phyloP scores from a whole-genome alignment of 805 yeast genomes.

The Hanseniaspora clermontiae region DNA sequence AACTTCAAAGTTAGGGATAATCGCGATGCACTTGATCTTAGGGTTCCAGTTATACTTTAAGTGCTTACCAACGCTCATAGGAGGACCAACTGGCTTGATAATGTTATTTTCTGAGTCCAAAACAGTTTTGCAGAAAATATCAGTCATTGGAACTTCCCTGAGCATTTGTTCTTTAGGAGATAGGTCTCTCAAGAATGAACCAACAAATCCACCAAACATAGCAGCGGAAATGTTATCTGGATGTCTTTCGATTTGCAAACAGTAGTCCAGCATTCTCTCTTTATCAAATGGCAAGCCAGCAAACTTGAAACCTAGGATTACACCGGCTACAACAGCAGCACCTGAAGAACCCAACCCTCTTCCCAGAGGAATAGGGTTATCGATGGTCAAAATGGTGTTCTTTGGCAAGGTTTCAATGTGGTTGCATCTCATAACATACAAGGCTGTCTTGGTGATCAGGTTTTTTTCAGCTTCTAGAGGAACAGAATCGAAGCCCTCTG shows the following conservation, averaged over 20 bases:
- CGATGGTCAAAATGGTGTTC: slow-evolving; percentile 70
- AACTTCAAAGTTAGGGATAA: slow-evolving; percentile 89
- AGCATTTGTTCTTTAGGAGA: slow-evolving; percentile 56
- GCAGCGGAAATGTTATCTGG: slow-evolving; percentile 98
- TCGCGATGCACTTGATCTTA: slow-evolving; percentile 73
- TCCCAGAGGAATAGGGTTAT: slow-evolving; percentile 89
- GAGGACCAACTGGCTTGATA: slow-evolving; percentile 67
- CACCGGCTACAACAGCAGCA: slow-evolving; percentile 97
- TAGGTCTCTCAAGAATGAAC: slow-evolving; percentile 78
- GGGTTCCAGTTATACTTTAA: slow-evolving; percentile 73
- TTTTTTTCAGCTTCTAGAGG: slow-evolving; percentile 69
- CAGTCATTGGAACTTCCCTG: slow-evolving; percentile 73
- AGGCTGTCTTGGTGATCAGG: slow-evolving; percentile 82
- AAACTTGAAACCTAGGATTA: slow-evolving; percentile 72
- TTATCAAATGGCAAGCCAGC: slow-evolving; percentile 63
- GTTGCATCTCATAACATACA: slow-evolving; percentile 80
- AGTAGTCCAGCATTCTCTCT: slow-evolving; percentile 80
- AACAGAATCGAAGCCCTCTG: slow-evolving; percentile 71
- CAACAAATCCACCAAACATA: slow-evolving; percentile 97
- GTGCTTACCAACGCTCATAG: slow-evolving; percentile 75
- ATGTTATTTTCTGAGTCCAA: slow-evolving; percentile 61
- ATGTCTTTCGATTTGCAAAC: slow-evolving; percentile 94
- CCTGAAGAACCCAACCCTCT: slow-evolving; percentile 96
- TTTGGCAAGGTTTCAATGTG: slow-evolving; percentile 62
- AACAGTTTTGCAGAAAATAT: slow-evolving; percentile 61